Evolutionary conservation across 371 early-diverging fungal genomes (phyloP), one percentile per base, ranked within the genome.

Genomic region (Zychaea mexicana): DNA sequence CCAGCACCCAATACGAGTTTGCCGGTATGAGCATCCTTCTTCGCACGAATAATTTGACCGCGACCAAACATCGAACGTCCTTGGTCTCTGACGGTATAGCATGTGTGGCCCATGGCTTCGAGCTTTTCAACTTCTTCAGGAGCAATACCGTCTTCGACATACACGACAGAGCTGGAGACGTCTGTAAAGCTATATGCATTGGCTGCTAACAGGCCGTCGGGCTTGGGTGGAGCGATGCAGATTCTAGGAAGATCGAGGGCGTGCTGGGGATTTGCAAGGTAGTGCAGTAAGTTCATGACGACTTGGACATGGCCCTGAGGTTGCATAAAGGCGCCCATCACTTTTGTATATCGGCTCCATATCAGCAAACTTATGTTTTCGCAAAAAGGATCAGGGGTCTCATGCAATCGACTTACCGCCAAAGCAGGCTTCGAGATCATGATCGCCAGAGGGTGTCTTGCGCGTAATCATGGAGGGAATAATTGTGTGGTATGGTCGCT

Each of bases 291-390:
- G 60, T 92, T 91, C 47, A 93, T 60, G 33, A 94, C 73, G 7
- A 91, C 90, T 78, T 93, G 94, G 2, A 93, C 77, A 39, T 94
- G 94, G 10, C 92, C 93, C 72, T 94, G 93, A 21, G 95, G 93
- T 73, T 94, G 90, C 86, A 88, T 89, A 62, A 85, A 87, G 3
- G 79, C 79, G 30, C 82, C 82, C 79, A 82, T 78, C n/a, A 78
- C 82, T 77, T n/a, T 17, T 27, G 13, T 64, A 47, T n/a, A n/a
- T n/a, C n/a, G n/a, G n/a, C n/a, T n/a, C n/a, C n/a, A n/a, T n/a
- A n/a, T 52, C 36, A 28, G 33, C n/a, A n/a, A n/a, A n/a, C n/a
- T n/a, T n/a, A n/a, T n/a, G n/a, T n/a, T n/a, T n/a, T n/a, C n/a
- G n/a, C n/a, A n/a, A n/a, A n/a, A n/a, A n/a, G 62, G 56, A 27